These are phyloP conservation scores for Scleroderma bovista DNA, from an alignment of 768 basidiomycete species.

Conservation along the genomic window DNA sequence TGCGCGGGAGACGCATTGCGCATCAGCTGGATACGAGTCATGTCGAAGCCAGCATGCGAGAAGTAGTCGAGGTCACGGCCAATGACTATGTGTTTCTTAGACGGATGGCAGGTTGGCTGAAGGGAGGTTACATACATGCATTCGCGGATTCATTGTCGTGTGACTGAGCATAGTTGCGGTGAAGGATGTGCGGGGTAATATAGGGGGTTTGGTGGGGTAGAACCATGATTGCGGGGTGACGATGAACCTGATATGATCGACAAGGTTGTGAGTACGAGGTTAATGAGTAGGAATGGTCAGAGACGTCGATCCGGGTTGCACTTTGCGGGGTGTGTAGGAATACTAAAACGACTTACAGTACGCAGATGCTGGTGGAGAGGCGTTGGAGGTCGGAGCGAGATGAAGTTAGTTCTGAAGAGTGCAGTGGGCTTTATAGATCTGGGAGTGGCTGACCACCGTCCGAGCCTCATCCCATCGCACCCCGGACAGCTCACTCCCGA, in stretches of 20 bases:
- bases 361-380: not conserved
- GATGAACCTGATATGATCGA: not conserved
- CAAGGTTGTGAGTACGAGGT: conserved; percentile 6
- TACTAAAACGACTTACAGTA: not conserved
- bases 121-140: conserved; percentile 42
- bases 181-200: conserved; percentile 84
- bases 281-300: not conserved
- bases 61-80: conserved; percentile 93
- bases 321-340: not conserved
- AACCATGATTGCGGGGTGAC: conserved; percentile 44
- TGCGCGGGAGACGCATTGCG: conserved; percentile 89
- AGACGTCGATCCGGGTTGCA: conserved; percentile 1
- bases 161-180: conserved; percentile 78
- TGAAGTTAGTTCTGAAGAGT: not conserved
- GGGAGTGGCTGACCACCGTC: conserved; percentile 13
- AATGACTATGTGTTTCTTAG: conserved; percentile 52
- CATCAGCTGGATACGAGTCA: conserved; percentile 94
- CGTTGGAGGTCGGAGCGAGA: conserved; percentile 3
- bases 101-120: conserved; percentile 3
- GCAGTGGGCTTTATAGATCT: conserved; percentile 19
- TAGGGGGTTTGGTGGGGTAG: conserved; percentile 73
- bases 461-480: conserved; percentile 27
- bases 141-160: conserved; percentile 58
- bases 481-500: conserved; percentile 11
- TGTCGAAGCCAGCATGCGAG: conserved; percentile 99